Evolutionary conservation across 2,329 filamentous ascomycete species (phyloP).

Genomic region (Ilyonectria sp.): DNA sequence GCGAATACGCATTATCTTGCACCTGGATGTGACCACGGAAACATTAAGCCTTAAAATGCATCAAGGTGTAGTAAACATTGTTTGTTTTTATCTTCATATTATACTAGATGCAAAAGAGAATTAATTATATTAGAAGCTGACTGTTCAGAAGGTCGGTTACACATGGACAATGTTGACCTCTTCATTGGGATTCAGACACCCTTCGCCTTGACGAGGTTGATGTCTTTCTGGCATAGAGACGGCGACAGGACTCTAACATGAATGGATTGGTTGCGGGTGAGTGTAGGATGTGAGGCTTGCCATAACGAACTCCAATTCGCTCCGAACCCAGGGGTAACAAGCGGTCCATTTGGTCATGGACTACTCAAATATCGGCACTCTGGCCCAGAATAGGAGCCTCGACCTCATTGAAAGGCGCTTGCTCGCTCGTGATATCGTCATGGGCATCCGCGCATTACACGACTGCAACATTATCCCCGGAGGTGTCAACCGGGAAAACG

Average conservation of each 20-base stretch:
- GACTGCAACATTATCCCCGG: conserved; percentile 29
- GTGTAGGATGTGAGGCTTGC: not conserved
- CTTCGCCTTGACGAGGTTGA: conserved; percentile 27
- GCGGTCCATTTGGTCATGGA: not conserved
- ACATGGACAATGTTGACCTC: no score
- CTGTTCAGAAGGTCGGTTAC: no score
- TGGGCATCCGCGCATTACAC: conserved; percentile 27
- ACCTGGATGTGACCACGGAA: no score
- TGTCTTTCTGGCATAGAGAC: conserved; percentile 19
- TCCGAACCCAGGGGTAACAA: not conserved
- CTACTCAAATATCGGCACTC: not conserved
- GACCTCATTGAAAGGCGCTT: conserved; percentile 19
- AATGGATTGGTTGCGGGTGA: conserved; percentile 31
- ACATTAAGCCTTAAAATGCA: no score
- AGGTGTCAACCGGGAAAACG: conserved; percentile 27
- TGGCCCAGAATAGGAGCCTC: conserved; percentile 5
- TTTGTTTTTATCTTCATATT: no score
- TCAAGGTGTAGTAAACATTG: no score
- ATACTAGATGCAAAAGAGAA: no score
- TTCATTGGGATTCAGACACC: not conserved
- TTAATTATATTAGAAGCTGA: no score
- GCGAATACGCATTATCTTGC: no score
- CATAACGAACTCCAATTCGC: no score
- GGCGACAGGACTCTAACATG: conserved; percentile 1
- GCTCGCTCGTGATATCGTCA: conserved; percentile 23